These are phyloP conservation scores for Euphorbia corollata DNA, from an alignment of 441 rosid species.

Conservation along the genomic window DNA sequence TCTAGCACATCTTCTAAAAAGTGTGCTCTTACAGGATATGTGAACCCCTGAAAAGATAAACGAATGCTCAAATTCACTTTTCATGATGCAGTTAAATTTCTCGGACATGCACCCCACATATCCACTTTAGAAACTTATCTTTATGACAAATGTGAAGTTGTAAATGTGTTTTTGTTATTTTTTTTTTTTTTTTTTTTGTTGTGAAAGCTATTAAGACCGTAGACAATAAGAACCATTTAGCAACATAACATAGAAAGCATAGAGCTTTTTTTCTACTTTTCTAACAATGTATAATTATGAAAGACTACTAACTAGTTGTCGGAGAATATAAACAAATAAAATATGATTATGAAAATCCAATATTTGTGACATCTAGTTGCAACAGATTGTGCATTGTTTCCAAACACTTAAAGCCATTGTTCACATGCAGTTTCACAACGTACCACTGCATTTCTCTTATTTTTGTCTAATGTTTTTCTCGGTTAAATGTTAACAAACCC, in stretches of 20 bases:
- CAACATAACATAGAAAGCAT: not conserved
- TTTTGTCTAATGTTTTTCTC: not conserved
- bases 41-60: slow-evolving; percentile 62
- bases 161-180: no score
- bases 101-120: not conserved
- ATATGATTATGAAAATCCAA: not conserved
- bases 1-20: slow-evolving; percentile 89
- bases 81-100: not conserved
- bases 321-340: not conserved
- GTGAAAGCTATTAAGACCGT: not conserved
- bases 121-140: not conserved
- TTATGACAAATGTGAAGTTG: not conserved
- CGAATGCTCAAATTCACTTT: slow-evolving; percentile 6
- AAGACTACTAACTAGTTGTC: slow-evolving; percentile 1
- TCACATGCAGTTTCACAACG: not conserved
- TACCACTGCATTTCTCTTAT: not conserved
- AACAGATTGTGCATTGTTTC: not conserved
- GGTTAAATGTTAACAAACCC: not conserved
- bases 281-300: not conserved
- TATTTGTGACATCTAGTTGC: not conserved
- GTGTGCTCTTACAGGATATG: slow-evolving; percentile 73
- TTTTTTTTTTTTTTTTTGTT: no score
- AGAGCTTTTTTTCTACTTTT: not conserved
- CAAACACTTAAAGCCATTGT: slow-evolving; percentile 2
- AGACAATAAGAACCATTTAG: not conserved